Conservation (phyloP, 2,329 filamentous ascomycete species). For the Balansia obtecta region DNA sequence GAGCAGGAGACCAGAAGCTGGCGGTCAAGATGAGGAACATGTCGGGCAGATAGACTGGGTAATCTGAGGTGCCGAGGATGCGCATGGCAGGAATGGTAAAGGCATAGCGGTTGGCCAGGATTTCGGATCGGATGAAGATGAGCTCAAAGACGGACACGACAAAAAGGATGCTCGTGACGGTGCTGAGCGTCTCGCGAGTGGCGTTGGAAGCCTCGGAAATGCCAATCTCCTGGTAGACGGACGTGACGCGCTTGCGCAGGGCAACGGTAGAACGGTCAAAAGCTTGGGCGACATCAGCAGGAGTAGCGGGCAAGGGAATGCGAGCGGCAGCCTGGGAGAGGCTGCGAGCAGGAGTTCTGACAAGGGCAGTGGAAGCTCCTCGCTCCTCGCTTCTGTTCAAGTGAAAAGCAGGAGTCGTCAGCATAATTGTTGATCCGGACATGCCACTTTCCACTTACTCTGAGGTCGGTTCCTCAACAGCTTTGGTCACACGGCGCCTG, state of each 20-base stretch:
- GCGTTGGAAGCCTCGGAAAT: slow-evolving; percentile 53
- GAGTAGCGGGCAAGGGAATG: slow-evolving; percentile 68
- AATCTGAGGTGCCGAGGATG: slow-evolving; percentile 41
- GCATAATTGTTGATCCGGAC: not conserved
- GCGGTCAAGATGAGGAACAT: slow-evolving; percentile 64
- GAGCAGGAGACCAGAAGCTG: slow-evolving; percentile 73
- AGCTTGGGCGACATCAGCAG: slow-evolving; percentile 61
- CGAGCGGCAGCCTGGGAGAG: slow-evolving; percentile 41
- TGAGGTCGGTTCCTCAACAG: slow-evolving; percentile 30
- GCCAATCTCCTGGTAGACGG: slow-evolving; percentile 52
- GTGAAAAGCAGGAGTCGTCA: not conserved
- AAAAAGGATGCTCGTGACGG: slow-evolving; percentile 59
- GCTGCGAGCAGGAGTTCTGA: slow-evolving; percentile 38
- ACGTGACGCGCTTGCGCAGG: slow-evolving; percentile 52
- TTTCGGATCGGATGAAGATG: slow-evolving; percentile 52
- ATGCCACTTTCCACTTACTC: slow-evolving; percentile 25
- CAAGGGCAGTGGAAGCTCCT: slow-evolving; percentile 30
- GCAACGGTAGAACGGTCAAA: slow-evolving; percentile 60
- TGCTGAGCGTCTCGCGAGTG: slow-evolving; percentile 59
- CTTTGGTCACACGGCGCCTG: slow-evolving; percentile 33
- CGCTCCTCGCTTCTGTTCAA: slow-evolving; percentile 18
- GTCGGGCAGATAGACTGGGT: slow-evolving; percentile 61
- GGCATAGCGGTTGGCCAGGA: slow-evolving; percentile 60
- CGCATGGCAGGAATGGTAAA: slow-evolving; percentile 57
- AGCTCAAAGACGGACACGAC: slow-evolving; percentile 58